A percentile compares a stretch with the other conserved stretches of the same genome.
Conservation (phyloP, 1,284 basidiomycete species). For the Fomitopsis betulina region DNA sequence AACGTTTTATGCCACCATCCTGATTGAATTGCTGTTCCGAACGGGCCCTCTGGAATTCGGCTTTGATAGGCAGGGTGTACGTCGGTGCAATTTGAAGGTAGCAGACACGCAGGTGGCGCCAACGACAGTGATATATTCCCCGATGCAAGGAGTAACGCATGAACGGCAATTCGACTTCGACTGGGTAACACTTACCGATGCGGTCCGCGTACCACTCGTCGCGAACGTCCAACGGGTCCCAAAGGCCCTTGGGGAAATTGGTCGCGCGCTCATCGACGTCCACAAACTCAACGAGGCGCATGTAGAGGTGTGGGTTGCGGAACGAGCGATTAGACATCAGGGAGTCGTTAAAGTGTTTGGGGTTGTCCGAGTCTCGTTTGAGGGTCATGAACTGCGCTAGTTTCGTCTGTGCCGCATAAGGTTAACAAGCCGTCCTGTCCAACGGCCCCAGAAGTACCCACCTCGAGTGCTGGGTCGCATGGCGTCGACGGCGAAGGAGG, state of each 20-base stretch:
- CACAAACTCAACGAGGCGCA: conserved; percentile 89
- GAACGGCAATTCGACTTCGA: background rate
- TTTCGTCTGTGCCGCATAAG: conserved; percentile 54
- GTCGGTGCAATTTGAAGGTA: background rate
- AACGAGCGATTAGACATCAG: conserved; percentile 88
- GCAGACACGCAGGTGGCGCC: background rate
- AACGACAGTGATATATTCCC: background rate
- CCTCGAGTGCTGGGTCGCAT: conserved; percentile 60
- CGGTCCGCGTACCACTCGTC: conserved; percentile 66
- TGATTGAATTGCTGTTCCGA: conserved; percentile 54
- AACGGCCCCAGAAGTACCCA: conserved; percentile 27
- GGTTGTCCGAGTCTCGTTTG: conserved; percentile 55
- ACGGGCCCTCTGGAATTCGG: conserved; percentile 48
- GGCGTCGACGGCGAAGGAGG: conserved; percentile 52
- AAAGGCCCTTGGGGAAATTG: conserved; percentile 69
- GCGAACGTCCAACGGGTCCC: conserved; percentile 62
- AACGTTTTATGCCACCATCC: conserved; percentile 42
- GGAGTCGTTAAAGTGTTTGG: conserved; percentile 93
- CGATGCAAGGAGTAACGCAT: background rate
- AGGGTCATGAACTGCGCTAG: conserved; percentile 71
- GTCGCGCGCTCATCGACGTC: conserved; percentile 83
- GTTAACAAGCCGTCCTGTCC: conserved; percentile 25
- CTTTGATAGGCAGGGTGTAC: conserved; percentile 16
- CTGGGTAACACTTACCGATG: conserved; percentile 51
- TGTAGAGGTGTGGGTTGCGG: conserved; percentile 91